Conservation (phyloP, 2,329 filamentous ascomycete species). For the Monilinia fructigena region DNA sequence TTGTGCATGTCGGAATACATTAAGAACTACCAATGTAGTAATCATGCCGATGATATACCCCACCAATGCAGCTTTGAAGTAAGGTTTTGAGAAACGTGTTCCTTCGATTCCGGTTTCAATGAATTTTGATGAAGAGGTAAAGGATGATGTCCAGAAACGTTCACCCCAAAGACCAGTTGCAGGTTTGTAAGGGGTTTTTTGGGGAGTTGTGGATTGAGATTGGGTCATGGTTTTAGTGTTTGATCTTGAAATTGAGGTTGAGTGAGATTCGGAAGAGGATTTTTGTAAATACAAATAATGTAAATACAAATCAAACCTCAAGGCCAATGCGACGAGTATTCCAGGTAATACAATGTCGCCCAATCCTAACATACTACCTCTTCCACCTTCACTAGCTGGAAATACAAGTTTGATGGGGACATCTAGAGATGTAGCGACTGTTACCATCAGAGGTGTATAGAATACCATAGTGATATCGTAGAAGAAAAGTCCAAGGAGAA, state of each 20-base stretch:
- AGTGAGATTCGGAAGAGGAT: conserved; percentile 30
- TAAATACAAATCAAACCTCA: conserved; percentile 88
- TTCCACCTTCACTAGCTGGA: conserved; percentile 50
- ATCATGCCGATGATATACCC: conserved; percentile 81
- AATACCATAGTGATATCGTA: conserved; percentile 96
- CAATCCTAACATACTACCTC: conserved; percentile 78
- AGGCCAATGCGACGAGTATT: conserved; percentile 81
- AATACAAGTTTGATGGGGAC: conserved; percentile 92
- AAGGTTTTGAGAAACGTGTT: conserved; percentile 71
- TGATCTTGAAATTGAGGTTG: not conserved
- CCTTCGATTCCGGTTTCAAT: conserved; percentile 25
- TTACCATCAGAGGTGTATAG: conserved; percentile 82
- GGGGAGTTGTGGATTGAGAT: conserved; percentile 40
- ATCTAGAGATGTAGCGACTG: conserved; percentile 84
- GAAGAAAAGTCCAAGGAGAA: conserved; percentile 79
- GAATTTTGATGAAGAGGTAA: not conserved
- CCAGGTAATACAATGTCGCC: conserved; percentile 94
- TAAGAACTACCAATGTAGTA: conserved; percentile 71
- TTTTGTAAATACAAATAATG: conserved; percentile 71
- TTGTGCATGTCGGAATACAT: conserved; percentile 77
- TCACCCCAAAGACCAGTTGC: conserved; percentile 79
- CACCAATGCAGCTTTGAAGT: conserved; percentile 73
- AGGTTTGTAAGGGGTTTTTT: conserved; percentile 48
- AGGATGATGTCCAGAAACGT: conserved; percentile 65
- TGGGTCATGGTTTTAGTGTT: not conserved